phyloP scores from a whole-genome alignment of 441 rosid species.

The Flueggea neowawraea region DNA sequence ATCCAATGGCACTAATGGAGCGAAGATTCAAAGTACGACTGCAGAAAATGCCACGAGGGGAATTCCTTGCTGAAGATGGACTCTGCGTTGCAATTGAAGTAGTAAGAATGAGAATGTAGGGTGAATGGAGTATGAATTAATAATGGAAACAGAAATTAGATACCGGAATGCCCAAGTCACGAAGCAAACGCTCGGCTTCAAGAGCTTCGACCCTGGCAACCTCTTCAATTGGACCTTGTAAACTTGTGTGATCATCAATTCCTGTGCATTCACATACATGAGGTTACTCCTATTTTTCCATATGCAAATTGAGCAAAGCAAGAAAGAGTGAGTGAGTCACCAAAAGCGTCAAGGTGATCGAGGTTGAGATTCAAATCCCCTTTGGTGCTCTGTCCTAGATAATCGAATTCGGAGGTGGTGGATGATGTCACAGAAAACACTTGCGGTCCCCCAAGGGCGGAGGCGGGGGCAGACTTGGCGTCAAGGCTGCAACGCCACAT shows the following conservation, averaged over 20 bases:
- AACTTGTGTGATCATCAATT: slow-evolving; percentile 48
- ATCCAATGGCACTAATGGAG: slow-evolving; percentile 94
- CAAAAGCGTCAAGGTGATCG: slow-evolving; percentile 59
- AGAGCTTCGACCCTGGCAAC: slow-evolving; percentile 75
- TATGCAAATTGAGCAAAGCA: no score
- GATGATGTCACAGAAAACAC: slow-evolving; percentile 74
- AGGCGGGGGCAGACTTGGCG: slow-evolving; percentile 12
- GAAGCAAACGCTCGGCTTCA: slow-evolving; percentile 71
- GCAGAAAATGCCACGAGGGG: slow-evolving; percentile 93
- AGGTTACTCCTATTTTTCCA: no score
- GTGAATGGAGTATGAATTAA: neutral
- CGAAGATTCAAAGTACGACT: slow-evolving; percentile 91
- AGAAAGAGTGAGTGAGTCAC: slow-evolving; percentile 16
- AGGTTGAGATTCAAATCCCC: slow-evolving; percentile 89
- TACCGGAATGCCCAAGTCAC: slow-evolving; percentile 81
- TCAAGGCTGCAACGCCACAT: slow-evolving; percentile 30
- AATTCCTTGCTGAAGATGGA: slow-evolving; percentile 72
- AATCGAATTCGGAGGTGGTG: slow-evolving; percentile 64
- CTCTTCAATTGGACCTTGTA: slow-evolving; percentile 95
- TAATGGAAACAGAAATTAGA: slow-evolving; percentile 11
- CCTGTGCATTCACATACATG: slow-evolving; percentile 23
- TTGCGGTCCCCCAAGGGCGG: slow-evolving; percentile 36
- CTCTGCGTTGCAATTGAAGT: slow-evolving; percentile 36
- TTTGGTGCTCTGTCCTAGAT: slow-evolving; percentile 93
- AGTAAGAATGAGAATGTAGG: neutral